Evolutionary conservation across 768 basidiomycete species (phyloP), one percentile per base, ranked within the genome.

Genomic region (Daedaleopsis nitida): DNA sequence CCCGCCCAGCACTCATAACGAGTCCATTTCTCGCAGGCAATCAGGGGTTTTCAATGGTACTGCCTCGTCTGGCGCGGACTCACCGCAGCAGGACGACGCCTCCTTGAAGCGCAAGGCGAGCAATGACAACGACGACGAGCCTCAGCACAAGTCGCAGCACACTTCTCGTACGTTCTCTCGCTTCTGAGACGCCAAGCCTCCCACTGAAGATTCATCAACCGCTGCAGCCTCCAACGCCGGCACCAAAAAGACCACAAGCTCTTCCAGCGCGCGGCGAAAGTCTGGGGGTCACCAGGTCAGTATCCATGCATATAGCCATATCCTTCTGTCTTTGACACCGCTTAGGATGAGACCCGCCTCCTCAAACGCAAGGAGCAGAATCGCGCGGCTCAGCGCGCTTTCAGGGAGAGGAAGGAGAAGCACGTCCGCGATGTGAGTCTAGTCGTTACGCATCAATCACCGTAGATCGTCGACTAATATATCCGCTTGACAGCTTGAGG

Each of bases 341-440:
- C 39, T 44, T 47, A 91, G 75, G 92, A 95, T 65, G 92, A 93
- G 68, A 74, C 81, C 5, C 84, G 91, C 23, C 75, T 94, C 5
- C 63, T 91, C 65, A 96, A 96, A 71, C 87, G 96, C 64, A 98
- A 98, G 77, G 92, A 98, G 68, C 96, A 98, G 76, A 99, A 99
- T 68, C 83, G 96, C 57, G 94, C 95, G 3, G 96, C 96, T 8
- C 97, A 99, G 75, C 87, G 96, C 55, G 96, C 96, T 1, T 99
- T 99, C 80, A 81, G 96, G 57, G 97, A 98, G 75, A 84, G 96
- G 63, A 96, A 98, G 76, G 96, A 99, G 77, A 94, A 92, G 69
- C 95, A 97, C 73, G 93, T 98, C 65, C 94, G 93, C 72, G 95
- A 97, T 72, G 95, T 97, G 70, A 78, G 93, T 82, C 13, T 7